Base-by-base conservation (phyloP, 108 stramenopile species). In the Stephanodiscus triporus region DNA sequence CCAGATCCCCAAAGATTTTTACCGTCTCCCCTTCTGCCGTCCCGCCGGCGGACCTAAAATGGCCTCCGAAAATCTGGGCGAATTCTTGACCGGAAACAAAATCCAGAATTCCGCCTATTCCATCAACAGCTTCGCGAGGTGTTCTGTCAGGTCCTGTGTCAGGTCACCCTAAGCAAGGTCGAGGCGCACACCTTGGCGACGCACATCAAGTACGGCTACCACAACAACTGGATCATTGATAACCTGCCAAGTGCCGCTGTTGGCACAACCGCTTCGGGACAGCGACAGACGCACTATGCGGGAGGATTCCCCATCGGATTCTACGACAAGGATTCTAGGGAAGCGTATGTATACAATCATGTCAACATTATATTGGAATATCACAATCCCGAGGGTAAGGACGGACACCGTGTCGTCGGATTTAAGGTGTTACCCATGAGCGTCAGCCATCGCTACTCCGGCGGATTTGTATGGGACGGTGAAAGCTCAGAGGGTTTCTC, bases 141-240 rank as follows among this genome's bases (percentile, higher is more conserved):
- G 6, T 96, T 91, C 81, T 94, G 93, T 69, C 77, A 84, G 19
- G 87, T 85, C 60, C 77, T 93, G 19, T 95, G 94, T 54, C 89
- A 90, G 49, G 70, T 83, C 56, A 82, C 58, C 17, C 80, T 91
- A 30, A 40, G 50, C 64, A 80, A 84, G 51, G 48, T 80, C 17
- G 87, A 95, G 27, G 88, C 88, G 23, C 76, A 80, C 48, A 86
- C 77, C 40, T 66, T 95, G 62, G 61, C 70, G 11, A 57, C 79
- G 45, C 91, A 95, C 78, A 94, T 94, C 77, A 83, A 87, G 64
- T 87, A 95, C 72, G 88, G 88, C 64, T 97, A 97, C 70, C 92
- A 95, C 78, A 92, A 98, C 92, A 98, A 99, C 85, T 98, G 99
- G 99, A 99, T 99, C 70, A 95, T 98, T 78, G 99, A 99, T 82